A percentile compares a stretch with the other conserved stretches of the same genome.
phyloP scores from a whole-genome alignment of 495 filamentous ascomycete genomes.

The Penicillium coffeae region DNA sequence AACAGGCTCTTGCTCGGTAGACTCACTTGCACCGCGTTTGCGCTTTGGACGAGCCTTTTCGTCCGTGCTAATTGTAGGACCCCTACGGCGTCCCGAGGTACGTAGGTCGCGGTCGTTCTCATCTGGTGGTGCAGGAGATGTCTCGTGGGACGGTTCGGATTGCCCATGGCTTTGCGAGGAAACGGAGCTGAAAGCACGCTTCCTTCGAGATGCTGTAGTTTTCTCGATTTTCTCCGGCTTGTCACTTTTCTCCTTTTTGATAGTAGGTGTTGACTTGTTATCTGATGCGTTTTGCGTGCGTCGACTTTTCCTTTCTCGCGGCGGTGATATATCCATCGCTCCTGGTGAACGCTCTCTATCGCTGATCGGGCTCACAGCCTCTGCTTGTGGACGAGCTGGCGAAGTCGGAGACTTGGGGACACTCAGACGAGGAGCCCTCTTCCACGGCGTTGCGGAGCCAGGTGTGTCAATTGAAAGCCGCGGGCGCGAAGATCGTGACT shows the following conservation, averaged over 20 bases:
- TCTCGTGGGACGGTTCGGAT: constrained; percentile 56
- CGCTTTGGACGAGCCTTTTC: constrained; percentile 33
- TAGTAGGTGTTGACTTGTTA: constrained; percentile 21
- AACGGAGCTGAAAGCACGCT: constrained; percentile 49
- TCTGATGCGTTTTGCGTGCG: constrained; percentile 13
- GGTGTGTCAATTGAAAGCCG: constrained; percentile 43
- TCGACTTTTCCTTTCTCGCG: constrained; percentile 24
- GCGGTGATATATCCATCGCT: constrained; percentile 30
- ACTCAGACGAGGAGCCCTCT: constrained; percentile 34
- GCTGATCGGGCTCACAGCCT: constrained; percentile 53
- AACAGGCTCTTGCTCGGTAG: constrained; percentile 27
- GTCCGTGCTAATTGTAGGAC: constrained; percentile 25
- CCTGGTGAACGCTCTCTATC: constrained; percentile 44
- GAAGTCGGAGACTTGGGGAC: constrained; percentile 42
- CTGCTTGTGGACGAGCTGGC: constrained; percentile 43
- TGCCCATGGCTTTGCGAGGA: constrained; percentile 57
- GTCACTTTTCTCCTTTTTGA: constrained; percentile 19
- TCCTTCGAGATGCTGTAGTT: constrained; percentile 26
- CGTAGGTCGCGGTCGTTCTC: constrained; percentile 40
- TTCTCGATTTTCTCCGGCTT: constrained; percentile 18
- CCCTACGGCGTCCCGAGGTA: constrained; percentile 48
- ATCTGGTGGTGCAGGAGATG: constrained; percentile 40
- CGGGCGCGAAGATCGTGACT: constrained; percentile 27
- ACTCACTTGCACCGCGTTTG: constrained; percentile 40
- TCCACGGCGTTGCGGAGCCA: constrained; percentile 49